Base-by-base conservation (phyloP, 805 yeast genomes). In the Wickerhamomyces alni region DNA sequence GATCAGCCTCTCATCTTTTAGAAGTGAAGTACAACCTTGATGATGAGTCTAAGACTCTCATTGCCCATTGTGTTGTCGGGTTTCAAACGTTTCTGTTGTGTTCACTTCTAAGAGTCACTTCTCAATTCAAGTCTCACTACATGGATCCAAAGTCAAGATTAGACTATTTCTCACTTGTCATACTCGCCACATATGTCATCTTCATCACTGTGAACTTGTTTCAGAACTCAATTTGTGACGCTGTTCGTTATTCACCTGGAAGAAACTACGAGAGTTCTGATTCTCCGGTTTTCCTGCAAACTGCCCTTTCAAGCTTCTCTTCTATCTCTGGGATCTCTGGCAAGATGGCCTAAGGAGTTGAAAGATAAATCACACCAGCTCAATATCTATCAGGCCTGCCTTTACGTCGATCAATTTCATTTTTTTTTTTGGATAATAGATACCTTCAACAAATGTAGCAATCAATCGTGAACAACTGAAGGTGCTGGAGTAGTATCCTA, bases 131-230 rank as follows among this genome's bases (percentile, higher is more conserved):
- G 21, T 11, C 21, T 17, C 19, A 24, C 12, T 19, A 26, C 22
- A 22, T 38, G 24, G n/a, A 19, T 13, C 18, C 18, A 2, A 30
- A n/a, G 15, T 35, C 42, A 8, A 30, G 17, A 13, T 13, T 34
- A 8, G 45, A 44, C 26, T 37, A 41, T n/a, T 18, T 44, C 12
- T 21, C 39, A 8, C 30, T 44, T 22, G 11, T 41, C 5, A 11
- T 24, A 5, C 18, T 41, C 13, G 36, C 31, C 9, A 19, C 34
- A 17, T 24, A 28, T n/a, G 30, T 41, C 3, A 35, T 36, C 7
- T 41, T 39, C 10, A 18, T 43, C 11, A 19, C 37, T 13, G 5
- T 19, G 12, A 31, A 18, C n/a, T 5, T 31, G 16, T 19, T 31
- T 4, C 34, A 31, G 11, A 8, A 36, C 29, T 29, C 43, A 6